Conservation (phyloP, 306 rosid genomes). For the Elaeagnus macrophylla region DNA sequence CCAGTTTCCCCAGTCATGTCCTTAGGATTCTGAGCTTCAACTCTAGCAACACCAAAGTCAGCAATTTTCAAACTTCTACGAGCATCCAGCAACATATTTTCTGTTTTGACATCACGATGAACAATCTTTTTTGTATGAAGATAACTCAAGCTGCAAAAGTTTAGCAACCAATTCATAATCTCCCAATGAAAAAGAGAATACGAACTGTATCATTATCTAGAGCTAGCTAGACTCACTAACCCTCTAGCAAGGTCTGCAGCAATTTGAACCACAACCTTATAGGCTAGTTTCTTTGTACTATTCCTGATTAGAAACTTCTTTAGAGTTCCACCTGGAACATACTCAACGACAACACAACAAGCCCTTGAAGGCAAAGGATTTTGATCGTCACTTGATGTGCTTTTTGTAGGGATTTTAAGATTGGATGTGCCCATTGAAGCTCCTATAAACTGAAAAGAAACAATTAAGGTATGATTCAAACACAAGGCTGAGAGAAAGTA, state of each 20-base stretch:
- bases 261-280: conserved; percentile 64
- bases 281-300: conserved; percentile 60
- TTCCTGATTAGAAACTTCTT: conserved; percentile 59
- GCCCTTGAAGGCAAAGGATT: conserved; percentile 60
- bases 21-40: conserved; percentile 72
- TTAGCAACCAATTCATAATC: conserved; percentile 7
- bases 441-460: conserved; percentile 57
- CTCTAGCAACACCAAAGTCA: conserved; percentile 91
- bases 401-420: conserved; percentile 58
- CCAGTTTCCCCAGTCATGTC: conserved; percentile 98
- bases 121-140: conserved; percentile 76
- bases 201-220: not conserved
- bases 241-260: conserved; percentile 86
- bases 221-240: conserved; percentile 28
- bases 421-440: conserved; percentile 86
- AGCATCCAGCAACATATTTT: conserved; percentile 61
- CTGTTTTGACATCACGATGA: conserved; percentile 76
- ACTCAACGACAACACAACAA: conserved; percentile 82
- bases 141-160: conserved; percentile 51
- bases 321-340: conserved; percentile 76
- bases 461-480: not conserved
- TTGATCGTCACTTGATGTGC: conserved; percentile 20
- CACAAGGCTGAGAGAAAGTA: not conserved
- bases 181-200: not conserved
- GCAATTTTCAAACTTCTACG: conserved; percentile 57